Base-by-base conservation (phyloP, 2,329 filamentous ascomycete genomes). In the Trichoderma sp. region DNA sequence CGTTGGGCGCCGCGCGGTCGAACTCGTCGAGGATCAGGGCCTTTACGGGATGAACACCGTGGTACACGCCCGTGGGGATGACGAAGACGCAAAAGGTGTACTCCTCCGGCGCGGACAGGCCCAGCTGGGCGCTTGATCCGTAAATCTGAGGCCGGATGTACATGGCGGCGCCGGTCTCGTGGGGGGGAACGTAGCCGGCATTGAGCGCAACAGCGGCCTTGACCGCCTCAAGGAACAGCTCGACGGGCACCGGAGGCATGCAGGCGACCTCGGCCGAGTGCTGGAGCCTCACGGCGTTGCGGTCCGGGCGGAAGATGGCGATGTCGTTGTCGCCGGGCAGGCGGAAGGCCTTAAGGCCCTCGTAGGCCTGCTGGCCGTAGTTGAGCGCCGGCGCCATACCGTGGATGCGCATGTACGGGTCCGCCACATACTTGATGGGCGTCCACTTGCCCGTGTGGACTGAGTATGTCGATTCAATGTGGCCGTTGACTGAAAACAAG, bases 261-360 rank as follows among this genome's bases (percentile, higher is more conserved):
- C 92, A 94, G 75, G 97, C 91, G 79, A 92, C 95, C 66, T 89
- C 89, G 58, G 94, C 93, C 15, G 93, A 96, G 84, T 94, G 90
- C 80, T 94, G 92, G 86, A 98, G 89, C 73, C 95, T 93, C 56
- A 84, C 82, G 47, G 95, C 96, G 81, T 98, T 98, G 79, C 91
- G 90, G 78, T 91, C 87, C 0, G 95, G 93, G 5, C 95, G 92
- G 89, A 98, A 98, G 81, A 98, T 89, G 80, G 90, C 89, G 83
- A 98, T 95, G 73, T 84, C 83, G 73, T 86, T 80, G 81, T 92
- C 89, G 72, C 87, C 85, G 21, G 94, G 92, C 3, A 87, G 86
- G 74, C 95, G 94, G 88, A 98, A 98, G 70, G 95, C 95, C 83
- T 98, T 98, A 81, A 98, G 90, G n/a, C 96, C 96, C 82, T 99